A percentile compares a stretch with the other conserved stretches of the same genome.
Conservation (phyloP, 257 asterid genomes). For the Marsdenia floribunda region DNA sequence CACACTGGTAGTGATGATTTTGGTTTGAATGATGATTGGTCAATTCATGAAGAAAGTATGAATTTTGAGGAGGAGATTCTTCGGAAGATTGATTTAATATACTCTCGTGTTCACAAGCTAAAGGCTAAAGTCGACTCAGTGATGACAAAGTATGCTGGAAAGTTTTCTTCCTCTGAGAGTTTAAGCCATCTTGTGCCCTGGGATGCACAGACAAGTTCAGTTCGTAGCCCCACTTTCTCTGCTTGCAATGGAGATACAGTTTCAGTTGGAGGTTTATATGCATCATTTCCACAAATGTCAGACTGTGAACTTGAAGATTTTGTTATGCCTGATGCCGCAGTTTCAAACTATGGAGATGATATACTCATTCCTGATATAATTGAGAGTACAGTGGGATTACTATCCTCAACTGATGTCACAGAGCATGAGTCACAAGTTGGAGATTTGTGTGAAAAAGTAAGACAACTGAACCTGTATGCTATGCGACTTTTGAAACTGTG, state of each 20-base stretch:
- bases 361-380: conserved; percentile 63
- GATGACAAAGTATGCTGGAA: conserved; percentile 50
- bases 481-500: not conserved
- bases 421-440: conserved; percentile 48
- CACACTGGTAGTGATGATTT: conserved; percentile 41
- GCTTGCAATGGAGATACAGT: conserved; percentile 60
- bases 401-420: conserved; percentile 68
- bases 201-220: conserved; percentile 57
- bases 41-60: conserved; percentile 41
- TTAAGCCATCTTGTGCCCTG: conserved; percentile 53
- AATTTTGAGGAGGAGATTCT: conserved; percentile 54
- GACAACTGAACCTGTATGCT: not conserved
- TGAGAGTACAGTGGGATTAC: conserved; percentile 70
- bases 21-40: conserved; percentile 37
- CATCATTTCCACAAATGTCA: conserved; percentile 33
- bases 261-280: conserved; percentile 41
- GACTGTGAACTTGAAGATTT: conserved; percentile 57
- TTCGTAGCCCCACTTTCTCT: conserved; percentile 70
- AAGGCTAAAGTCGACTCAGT: conserved; percentile 57
- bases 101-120: conserved; percentile 60
- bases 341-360: conserved; percentile 62
- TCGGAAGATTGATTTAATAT: conserved; percentile 56
- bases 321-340: conserved; percentile 46
- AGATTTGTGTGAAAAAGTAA: conserved; percentile 74
- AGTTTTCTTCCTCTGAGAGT: conserved; percentile 89